A percentile compares a stretch with the other conserved stretches of the same genome.
phyloP scores from a whole-genome alignment of 2,329 filamentous ascomycete genomes.

The Arthrobotrys musiformis region DNA sequence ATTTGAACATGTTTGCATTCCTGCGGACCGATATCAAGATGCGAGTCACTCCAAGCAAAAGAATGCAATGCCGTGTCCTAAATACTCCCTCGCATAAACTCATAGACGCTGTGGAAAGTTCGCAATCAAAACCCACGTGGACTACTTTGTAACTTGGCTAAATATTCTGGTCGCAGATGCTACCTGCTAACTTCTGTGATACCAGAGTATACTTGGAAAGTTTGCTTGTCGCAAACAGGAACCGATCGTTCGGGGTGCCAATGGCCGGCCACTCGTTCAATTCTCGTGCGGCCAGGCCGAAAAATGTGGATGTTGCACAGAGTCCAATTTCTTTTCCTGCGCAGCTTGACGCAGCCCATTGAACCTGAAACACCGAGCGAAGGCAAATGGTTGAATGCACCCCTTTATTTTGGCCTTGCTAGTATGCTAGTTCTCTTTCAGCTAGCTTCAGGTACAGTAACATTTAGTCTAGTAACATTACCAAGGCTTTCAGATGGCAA shows the following conservation, averaged over 20 bases:
- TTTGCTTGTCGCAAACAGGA: conserved; percentile 51
- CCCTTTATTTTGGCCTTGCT: conserved; percentile 50
- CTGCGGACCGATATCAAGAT: conserved; percentile 25
- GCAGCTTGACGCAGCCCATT: conserved; percentile 51
- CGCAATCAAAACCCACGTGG: conserved; percentile 38
- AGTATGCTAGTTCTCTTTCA: conserved; percentile 36
- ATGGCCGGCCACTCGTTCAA: background rate
- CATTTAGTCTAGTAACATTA: conserved; percentile 47
- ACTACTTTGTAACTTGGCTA: background rate
- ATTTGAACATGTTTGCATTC: conserved; percentile 49
- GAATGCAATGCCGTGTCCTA: conserved; percentile 17
- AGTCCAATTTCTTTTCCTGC: conserved; percentile 52
- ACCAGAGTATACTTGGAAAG: conserved; percentile 12
- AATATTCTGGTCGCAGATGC: conserved; percentile 22
- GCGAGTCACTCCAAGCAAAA: conserved; percentile 6
- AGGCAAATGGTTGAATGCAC: conserved; percentile 55
- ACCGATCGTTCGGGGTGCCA: conserved; percentile 4
- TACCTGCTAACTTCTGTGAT: conserved; percentile 5
- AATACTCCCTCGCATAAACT: conserved; percentile 8
- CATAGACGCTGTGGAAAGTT: conserved; percentile 37
- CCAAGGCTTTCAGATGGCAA: conserved; percentile 37
- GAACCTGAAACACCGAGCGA: conserved; percentile 56
- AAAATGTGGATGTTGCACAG: conserved; percentile 42
- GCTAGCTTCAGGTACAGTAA: conserved; percentile 55
- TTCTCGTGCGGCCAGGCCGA: conserved; percentile 48